Percentiles rank a stretch among this genome's conserved stretches.
Evolutionary conservation across 768 basidiomycete species (phyloP).

Genomic region (Podaxis sp.): DNA sequence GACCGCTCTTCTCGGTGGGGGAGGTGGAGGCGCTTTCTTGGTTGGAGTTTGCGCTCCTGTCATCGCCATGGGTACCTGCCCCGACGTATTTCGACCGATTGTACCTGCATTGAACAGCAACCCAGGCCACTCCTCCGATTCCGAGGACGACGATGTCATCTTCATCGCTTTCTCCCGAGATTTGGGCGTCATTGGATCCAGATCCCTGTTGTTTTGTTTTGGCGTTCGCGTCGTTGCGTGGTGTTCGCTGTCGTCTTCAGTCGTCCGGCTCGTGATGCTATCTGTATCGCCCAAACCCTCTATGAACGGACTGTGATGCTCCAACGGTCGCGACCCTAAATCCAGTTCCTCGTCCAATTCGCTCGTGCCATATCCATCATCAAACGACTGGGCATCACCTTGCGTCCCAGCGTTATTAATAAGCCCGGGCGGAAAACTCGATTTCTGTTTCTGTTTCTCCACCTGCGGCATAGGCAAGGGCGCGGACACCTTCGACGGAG

Average conservation of each 20-base stretch:
- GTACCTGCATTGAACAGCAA: neutral
- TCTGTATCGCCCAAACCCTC: slow-evolving; percentile 35
- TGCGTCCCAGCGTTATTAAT: neutral
- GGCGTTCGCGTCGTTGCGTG: neutral
- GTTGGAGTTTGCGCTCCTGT: slow-evolving; percentile 14
- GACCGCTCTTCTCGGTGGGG: slow-evolving; percentile 52
- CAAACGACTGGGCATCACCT: slow-evolving; percentile 17
- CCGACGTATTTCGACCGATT: neutral
- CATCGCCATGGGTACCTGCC: slow-evolving; percentile 4
- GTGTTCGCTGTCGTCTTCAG: slow-evolving; percentile 45
- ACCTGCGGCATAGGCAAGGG: slow-evolving; percentile 16
- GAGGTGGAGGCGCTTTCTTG: slow-evolving; percentile 63
- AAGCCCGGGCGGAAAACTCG: neutral
- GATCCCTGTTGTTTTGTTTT: neutral
- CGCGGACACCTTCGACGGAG: slow-evolving; percentile 14
- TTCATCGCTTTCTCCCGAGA: neutral
- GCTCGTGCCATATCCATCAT: slow-evolving; percentile 30
- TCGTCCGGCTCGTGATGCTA: slow-evolving; percentile 35
- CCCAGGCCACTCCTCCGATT: neutral
- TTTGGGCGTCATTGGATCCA: neutral
- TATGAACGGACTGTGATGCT: slow-evolving; percentile 45
- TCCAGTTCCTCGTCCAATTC: slow-evolving; percentile 50
- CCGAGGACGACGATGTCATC: neutral
- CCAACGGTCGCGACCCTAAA: slow-evolving; percentile 43
- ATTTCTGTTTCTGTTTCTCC: slow-evolving; percentile 12